These are phyloP conservation scores for Fusarium acutatum DNA, from an alignment of 2,329 filamentous ascomycete genomes.

Conservation along the genomic window DNA sequence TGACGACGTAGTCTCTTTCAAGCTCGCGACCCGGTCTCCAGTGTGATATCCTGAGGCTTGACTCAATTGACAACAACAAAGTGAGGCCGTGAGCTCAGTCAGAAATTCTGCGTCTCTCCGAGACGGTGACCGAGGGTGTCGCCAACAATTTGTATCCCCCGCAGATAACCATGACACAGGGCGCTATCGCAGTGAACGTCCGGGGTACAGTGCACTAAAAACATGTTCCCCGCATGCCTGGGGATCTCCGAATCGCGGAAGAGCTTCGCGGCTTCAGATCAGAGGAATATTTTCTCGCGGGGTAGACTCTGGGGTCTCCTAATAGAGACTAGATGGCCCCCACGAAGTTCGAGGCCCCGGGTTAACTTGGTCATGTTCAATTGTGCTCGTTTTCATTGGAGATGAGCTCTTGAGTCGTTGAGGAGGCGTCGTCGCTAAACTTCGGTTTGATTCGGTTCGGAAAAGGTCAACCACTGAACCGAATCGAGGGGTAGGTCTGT, in stretches of 20 bases:
- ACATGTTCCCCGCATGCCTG: conserved; percentile 20
- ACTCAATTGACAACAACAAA: neutral
- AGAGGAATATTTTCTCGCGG: neutral
- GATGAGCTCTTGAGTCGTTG: neutral
- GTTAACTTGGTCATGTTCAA: conserved; percentile 1
- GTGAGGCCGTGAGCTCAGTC: neutral
- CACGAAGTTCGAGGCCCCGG: conserved; percentile 1
- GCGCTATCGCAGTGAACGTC: conserved; percentile 11
- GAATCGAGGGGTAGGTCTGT: neutral
- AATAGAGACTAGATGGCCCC: neutral
- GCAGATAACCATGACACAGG: neutral
- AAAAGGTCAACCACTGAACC: neutral
- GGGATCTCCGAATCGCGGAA: conserved; percentile 14
- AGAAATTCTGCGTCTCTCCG: neutral
- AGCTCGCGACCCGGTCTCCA: neutral
- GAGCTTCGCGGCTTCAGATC: neutral
- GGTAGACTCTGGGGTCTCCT: neutral
- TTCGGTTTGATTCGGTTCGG: conserved; percentile 24
- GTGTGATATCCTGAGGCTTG: fast-evolving
- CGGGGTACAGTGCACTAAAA: conserved; percentile 22
- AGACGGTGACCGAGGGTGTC: conserved; percentile 17
- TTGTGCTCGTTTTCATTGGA: conserved; percentile 8
- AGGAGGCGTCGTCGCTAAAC: conserved; percentile 4
- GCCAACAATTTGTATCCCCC: conserved; percentile 32
- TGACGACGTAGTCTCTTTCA: neutral